Percentiles rank a stretch among this genome's conserved stretches.
These are phyloP conservation scores for Scutellaria baicalensis DNA, from an alignment of 257 asterid genomes.

Conservation along the genomic window DNA sequence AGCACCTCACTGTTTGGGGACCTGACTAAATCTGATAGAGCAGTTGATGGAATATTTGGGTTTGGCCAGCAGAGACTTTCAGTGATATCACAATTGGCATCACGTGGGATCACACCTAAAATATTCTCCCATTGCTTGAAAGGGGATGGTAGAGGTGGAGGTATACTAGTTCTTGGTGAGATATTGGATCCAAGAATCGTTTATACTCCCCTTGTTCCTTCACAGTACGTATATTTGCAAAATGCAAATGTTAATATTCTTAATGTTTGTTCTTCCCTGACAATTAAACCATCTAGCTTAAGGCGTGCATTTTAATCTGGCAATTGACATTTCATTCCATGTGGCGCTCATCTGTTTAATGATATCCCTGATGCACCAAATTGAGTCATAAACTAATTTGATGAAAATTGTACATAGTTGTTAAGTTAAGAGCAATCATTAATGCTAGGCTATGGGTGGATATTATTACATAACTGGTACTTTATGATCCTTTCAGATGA, in stretches of 20 bases:
- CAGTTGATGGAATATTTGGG: conserved; percentile 88
- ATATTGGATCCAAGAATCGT: conserved; percentile 81
- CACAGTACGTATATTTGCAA: conserved; percentile 64
- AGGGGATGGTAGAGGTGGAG: conserved; percentile 87
- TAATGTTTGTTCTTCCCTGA: background rate
- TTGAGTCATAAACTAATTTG: background rate
- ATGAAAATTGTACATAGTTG: background rate
- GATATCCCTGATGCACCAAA: background rate
- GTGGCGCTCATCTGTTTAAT: background rate
- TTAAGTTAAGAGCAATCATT: background rate
- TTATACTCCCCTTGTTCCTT: conserved; percentile 91
- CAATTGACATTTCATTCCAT: conserved; percentile 2
- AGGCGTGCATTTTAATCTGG: background rate
- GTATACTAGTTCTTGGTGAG: conserved; percentile 92
- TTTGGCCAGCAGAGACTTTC: conserved; percentile 72
- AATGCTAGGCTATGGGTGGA: background rate
- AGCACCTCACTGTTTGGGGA: conserved; percentile 77
- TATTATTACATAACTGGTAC: background rate
- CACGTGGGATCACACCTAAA: conserved; percentile 71
- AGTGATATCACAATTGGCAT: conserved; percentile 72
- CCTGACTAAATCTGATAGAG: conserved; percentile 70
- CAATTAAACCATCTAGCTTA: background rate
- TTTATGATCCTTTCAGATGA: conserved; percentile 3
- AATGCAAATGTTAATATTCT: conserved; percentile 2
- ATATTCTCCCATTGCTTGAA: conserved; percentile 86